Percentiles rank a stretch among this genome's conserved stretches.
These are phyloP conservation scores for Solanum bulbocastanum DNA, from an alignment of 257 asterid species.

Conservation along the genomic window DNA sequence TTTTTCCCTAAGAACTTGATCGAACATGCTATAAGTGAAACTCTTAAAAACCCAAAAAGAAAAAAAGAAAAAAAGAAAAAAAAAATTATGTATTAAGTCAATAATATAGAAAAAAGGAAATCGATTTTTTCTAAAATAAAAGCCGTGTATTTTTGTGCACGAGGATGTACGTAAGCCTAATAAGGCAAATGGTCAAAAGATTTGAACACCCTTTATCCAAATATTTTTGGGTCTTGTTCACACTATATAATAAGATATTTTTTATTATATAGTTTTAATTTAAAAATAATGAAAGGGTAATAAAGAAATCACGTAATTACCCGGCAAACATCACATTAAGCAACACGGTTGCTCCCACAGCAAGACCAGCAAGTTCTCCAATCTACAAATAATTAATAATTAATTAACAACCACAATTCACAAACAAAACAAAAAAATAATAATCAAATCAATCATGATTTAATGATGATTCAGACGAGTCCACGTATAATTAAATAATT, in stretches of 20 bases:
- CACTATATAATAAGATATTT: background rate
- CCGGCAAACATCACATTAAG: conserved; percentile 62
- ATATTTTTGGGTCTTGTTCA: background rate
- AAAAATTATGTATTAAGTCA: background rate
- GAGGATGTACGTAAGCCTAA: background rate
- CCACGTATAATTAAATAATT: background rate
- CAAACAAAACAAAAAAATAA: background rate
- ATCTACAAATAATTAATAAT: conserved; percentile 10
- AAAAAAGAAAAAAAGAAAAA: too few species aligned
- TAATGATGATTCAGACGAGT: background rate
- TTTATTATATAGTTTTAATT: background rate
- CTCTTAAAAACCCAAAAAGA: accelerated
- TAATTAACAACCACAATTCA: background rate
- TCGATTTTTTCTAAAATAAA: background rate
- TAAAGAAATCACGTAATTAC: background rate
- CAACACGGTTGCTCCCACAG: conserved; percentile 64
- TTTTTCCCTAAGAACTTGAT: background rate
- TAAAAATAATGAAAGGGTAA: background rate
- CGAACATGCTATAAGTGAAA: background rate
- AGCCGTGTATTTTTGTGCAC: background rate
- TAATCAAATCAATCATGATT: background rate
- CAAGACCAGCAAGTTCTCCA: conserved; percentile 74
- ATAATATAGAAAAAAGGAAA: background rate
- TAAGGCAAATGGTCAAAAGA: background rate
- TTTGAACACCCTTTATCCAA: background rate